Conservation (phyloP, 495 filamentous ascomycete species). For the Ascodesmis nigricans region DNA sequence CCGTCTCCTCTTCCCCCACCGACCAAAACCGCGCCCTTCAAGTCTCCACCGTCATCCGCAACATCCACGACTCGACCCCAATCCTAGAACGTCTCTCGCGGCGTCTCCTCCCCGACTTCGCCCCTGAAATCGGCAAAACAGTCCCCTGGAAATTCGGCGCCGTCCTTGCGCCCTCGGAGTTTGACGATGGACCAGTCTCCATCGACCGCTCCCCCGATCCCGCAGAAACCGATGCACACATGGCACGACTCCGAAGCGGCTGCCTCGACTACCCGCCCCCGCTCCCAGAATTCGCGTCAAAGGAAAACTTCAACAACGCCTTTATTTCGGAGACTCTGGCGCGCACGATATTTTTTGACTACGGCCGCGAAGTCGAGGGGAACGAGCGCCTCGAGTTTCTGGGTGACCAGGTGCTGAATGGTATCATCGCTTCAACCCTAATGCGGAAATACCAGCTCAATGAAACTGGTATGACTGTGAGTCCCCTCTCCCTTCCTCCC, state of each 20-base stretch:
- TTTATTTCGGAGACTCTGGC: slow-evolving; percentile 2
- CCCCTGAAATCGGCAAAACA: no score
- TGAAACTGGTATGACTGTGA: slow-evolving; percentile 4
- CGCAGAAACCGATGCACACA: not conserved
- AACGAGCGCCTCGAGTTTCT: slow-evolving; percentile 7
- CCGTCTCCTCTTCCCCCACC: no score
- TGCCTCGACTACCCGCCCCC: slow-evolving; percentile 3
- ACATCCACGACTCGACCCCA: no score
- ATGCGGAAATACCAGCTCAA: slow-evolving; percentile 4
- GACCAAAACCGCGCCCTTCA: no score
- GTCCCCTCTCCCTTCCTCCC: not conserved
- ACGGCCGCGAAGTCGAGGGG: slow-evolving; percentile 1
- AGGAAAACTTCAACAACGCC: slow-evolving; percentile 1
- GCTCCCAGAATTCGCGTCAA: slow-evolving; percentile 1
- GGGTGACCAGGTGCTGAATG: slow-evolving; percentile 2
- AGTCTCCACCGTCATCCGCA: no score
- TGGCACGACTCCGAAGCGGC: not conserved
- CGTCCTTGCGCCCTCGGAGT: no score
- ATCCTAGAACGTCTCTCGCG: no score
- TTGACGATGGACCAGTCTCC: no score
- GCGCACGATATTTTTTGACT: not conserved
- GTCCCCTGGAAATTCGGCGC: no score
- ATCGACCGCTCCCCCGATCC: no score
- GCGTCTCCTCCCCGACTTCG: no score
- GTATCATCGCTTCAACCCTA: not conserved